These are phyloP conservation scores for Scheffersomyces ergatensis DNA, from an alignment of 805 yeast genomes.

Conservation along the genomic window DNA sequence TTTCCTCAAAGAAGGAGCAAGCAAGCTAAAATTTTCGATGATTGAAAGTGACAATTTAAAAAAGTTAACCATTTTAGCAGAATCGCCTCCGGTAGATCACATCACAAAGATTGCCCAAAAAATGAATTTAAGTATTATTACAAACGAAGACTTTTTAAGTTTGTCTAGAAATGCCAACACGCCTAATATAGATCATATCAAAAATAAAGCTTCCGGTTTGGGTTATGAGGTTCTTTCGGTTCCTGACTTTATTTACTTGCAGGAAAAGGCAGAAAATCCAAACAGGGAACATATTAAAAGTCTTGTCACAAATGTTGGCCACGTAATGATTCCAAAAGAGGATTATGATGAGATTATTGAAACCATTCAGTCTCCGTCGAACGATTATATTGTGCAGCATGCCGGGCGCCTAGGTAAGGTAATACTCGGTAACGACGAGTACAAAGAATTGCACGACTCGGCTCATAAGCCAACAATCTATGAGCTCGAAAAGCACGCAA, in stretches of 20 bases:
- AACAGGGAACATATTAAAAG: background rate
- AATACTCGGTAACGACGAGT: conserved; percentile 11
- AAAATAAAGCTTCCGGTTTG: conserved; percentile 3
- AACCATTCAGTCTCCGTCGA: background rate
- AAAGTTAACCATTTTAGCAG: background rate
- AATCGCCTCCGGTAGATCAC: conserved; percentile 5
- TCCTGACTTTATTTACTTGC: conserved; percentile 3
- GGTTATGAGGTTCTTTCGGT: conserved; percentile 6
- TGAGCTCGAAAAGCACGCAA: conserved; percentile 2
- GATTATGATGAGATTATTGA: conserved; percentile 8
- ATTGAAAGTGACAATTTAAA: conserved; percentile 10
- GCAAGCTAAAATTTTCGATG: conserved; percentile 13
- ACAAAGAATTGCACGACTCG: conserved; percentile 4
- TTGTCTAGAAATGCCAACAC: conserved; percentile 4
- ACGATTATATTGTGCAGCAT: conserved; percentile 1
- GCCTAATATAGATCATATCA: conserved; percentile 7
- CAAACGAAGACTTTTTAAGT: conserved; percentile 6
- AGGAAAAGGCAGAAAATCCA: conserved; percentile 4
- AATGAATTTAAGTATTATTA: conserved; percentile 12
- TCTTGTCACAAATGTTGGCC: conserved; percentile 12
- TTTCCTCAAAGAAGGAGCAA: conserved; percentile 4
- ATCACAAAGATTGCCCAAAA: conserved; percentile 10
- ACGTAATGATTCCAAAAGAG: conserved; percentile 6
- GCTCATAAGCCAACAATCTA: conserved; percentile 1
- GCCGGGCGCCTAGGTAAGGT: conserved; percentile 12